Base-by-base conservation (phyloP, 1,284 basidiomycete species). In the Naganishia sp. region DNA sequence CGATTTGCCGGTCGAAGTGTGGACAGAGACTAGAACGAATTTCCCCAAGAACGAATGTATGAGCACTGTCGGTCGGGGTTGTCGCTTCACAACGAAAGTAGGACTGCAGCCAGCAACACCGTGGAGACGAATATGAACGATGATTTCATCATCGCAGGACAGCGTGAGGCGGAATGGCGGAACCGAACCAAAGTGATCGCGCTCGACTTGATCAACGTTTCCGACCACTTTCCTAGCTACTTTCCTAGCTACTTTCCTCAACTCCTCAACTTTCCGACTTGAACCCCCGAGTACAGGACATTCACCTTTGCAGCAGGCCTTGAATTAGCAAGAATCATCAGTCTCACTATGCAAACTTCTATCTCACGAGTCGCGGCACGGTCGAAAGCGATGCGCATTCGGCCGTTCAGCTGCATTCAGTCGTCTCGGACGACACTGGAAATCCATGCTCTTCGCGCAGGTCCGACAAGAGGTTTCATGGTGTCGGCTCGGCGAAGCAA, bases 121-220 rank as follows among this genome's bases (percentile, higher is more conserved):
- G 23, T 10, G 39, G 18, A 11, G 21, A 11, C 13, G 54, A 23
- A 42, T 35, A 2, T 21, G 3, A 13, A 43, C 31, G 45, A 31
- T 49, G 57, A 60, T 61, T 61, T 61, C 58, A 61, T 61, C 58
- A 61, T 61, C 47, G 47, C 47, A 32, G 21, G 17, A 13, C 35
- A 15, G 35, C 39, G 21, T 25, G 11, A 41, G 21, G 54, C 35
- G 52, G 52, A 25, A 32, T 28, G 49, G 47, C 58, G 47, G 58
- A 61, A 49, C 47, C 58, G 58, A 61, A 49, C 32, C 46, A 31
- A 18, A 41, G 47, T 23, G 47, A 61, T 61, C 58, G 58, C 58
- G 58, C 46, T 51, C 47, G 35, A 61, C 28, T 50, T 15, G n/a
- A 11, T 46, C 55, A 35, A 53, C 42, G 25, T 46, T 46, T 23